Evolutionary conservation across 2,329 filamentous ascomycete genomes (phyloP).

Genomic region (Penicillium freii): DNA sequence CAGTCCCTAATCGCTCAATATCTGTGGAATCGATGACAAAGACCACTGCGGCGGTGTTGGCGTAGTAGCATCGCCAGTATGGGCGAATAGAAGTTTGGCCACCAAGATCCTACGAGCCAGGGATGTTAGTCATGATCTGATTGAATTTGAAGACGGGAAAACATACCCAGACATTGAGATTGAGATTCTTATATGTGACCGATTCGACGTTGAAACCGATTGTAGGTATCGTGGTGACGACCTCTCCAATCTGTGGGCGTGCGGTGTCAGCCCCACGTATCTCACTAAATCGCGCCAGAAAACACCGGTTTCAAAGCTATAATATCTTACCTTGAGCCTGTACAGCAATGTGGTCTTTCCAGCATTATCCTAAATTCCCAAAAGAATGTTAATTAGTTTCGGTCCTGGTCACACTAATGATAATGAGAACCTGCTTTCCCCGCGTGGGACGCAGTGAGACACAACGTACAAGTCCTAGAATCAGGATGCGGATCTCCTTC

Average conservation of each 20-base stretch:
- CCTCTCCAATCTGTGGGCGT: conserved; percentile 78
- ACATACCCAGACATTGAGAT: conserved; percentile 96
- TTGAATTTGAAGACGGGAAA: neutral
- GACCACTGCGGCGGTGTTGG: conserved; percentile 96
- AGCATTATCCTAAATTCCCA: conserved; percentile 74
- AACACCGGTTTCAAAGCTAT: neutral
- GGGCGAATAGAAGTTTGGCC: conserved; percentile 98
- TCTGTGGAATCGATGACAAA: conserved; percentile 99
- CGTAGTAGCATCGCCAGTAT: conserved; percentile 99
- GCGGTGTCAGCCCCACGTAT: conserved; percentile 11
- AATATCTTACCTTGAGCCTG: conserved; percentile 73
- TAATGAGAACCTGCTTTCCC: conserved; percentile 9
- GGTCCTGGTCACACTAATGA: neutral
- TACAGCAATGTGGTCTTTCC: conserved; percentile 97
- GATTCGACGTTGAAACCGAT: conserved; percentile 99
- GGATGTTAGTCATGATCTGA: conserved; percentile 5
- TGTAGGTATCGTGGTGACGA: conserved; percentile 97
- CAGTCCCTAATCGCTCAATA: conserved; percentile 89
- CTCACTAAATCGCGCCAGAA: neutral
- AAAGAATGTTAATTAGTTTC: conserved; percentile 12
- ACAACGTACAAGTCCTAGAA: conserved; percentile 77
- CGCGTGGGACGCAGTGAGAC: conserved; percentile 7
- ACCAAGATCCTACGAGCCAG: conserved; percentile 68
- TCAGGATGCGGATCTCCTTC: conserved; percentile 97
- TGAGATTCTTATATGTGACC: conserved; percentile 96